Evolutionary conservation across 2,329 filamentous ascomycete genomes (phyloP), one percentile per base, ranked within the genome.

Genomic region (Sarocladium kiliense): DNA sequence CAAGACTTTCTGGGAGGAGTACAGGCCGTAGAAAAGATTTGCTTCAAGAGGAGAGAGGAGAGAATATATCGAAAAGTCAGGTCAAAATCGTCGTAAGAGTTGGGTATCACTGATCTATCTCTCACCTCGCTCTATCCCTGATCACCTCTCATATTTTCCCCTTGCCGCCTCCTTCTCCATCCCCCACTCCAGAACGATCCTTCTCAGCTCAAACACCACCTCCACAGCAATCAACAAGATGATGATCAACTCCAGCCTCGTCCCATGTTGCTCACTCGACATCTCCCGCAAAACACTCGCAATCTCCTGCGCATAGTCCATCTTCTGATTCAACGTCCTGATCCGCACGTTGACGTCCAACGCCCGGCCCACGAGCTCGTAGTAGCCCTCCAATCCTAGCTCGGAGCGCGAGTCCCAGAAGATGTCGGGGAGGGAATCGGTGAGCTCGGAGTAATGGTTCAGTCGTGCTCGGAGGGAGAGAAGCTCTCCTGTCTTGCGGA

Each of bases 251-350:
- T 97, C 94, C 11, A 99, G 77, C 55, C 90, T 80, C 27, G 92
- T 84, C 16, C 90, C 88, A 66, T 97, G 91, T 68, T 90, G 91
- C 76, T 97, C 92, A 66, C 89, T 95, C 55, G 95, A 79, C 67
- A 92, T 86, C 69, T 97, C 91, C 56, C 94, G 80, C 58, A 97
- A 74, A 16, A 97, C 92, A 54, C 80, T 89, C 6, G 94, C 91
- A 68, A 97, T 97, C 70, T 97, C 93, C 65, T 94, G 89, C 1
- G 93, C 94, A 68, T 99, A 97, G 66, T 96, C 93, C 83, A 99
- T 95, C 75, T 96, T 96, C 74, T 96, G 90, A 69, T 99, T 99
- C 62, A 97, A 74, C 18, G 90, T 86, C 64, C 89, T 89, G 73
- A 97, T 97, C 53, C 94, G 82, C 25, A 94, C 89, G 32, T 89